Conservation (phyloP, 2,329 filamentous ascomycete species). For the Cladophialophora psammophila region DNA sequence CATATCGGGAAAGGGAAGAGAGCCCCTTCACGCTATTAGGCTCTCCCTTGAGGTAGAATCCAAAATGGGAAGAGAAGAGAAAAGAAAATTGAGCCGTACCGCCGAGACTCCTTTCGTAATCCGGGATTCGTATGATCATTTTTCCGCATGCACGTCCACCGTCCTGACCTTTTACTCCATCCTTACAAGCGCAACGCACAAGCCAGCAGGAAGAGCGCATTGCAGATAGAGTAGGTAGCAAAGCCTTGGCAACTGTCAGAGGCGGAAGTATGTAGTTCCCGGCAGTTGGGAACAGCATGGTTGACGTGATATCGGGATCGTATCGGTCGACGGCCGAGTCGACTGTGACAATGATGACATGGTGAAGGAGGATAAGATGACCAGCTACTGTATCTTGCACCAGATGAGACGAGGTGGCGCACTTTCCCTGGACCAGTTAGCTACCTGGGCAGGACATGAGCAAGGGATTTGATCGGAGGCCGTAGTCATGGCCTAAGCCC, state of each 20-base stretch:
- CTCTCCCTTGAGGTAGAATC: not conserved
- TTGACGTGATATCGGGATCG: not conserved
- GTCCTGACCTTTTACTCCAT: not conserved
- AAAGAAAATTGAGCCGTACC: not conserved
- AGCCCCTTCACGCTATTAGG: not conserved
- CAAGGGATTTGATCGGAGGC: conserved; percentile 21
- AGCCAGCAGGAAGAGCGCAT: not conserved
- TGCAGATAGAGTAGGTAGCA: not conserved
- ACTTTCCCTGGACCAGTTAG: not conserved
- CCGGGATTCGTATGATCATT: conserved; percentile 4
- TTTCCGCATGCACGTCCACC: not conserved
- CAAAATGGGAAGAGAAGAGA: not conserved
- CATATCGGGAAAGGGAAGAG: not conserved
- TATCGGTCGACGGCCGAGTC: not conserved
- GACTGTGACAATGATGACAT: not conserved
- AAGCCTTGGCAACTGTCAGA: not conserved
- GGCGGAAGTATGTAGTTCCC: not conserved
- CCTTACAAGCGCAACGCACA: not conserved
- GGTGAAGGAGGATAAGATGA: not conserved
- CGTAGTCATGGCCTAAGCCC: conserved; percentile 20
- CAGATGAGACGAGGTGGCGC: not conserved
- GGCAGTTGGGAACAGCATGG: not conserved
- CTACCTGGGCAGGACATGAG: not conserved
- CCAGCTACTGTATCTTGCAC: not conserved
- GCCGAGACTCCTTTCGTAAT: not conserved